Base-by-base conservation (phyloP, 768 basidiomycete genomes). In the Lentinula aciculospora region DNA sequence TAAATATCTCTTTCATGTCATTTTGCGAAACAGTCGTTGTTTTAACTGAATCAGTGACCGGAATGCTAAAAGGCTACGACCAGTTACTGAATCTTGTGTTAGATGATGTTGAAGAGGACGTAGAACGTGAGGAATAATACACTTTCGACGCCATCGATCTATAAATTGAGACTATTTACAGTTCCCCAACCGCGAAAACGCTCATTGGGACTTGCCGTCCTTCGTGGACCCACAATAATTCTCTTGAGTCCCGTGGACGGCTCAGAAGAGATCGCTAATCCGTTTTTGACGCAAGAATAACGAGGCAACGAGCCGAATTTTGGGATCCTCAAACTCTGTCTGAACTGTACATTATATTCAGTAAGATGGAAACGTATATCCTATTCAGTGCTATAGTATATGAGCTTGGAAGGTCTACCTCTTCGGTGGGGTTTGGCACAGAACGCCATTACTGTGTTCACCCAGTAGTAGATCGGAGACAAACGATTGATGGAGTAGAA, bases 81-180 rank as follows among this genome's bases (percentile, higher is more conserved):
- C 95, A 98, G 64, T 77, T 98, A 37, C 81, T 98, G 58, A 98
- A 99, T 70, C 86, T 99, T 56, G 97, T 99, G 50, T 82, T 99
- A 50, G 97, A 99, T 71, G 92, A 97, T 59, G 94, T 98, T 5
- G 82, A 88, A 65, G 97, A 99, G 72, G 81, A 89, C 37, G 63
- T 91, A 2, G 80, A 81, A 67, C 85, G 90, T 89, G 66, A 62
- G 76, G 27, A 47, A 2, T 61, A 6, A 60, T 53, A 54, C 57
- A 61, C 54, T 58, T 60, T 47, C 48, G 61, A 40, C 42, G 54
- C 47, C 53, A 60, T 54, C 56, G 53, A 37, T 27, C n/a, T 27
- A 27, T 23, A 58, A 60, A 56, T 58, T 56, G 27, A 46, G 57
- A 27, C 34, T 37, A 53, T n/a, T 71, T n/a, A n/a, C 36, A 87